These are phyloP conservation scores for Exophiala spinifera DNA, from an alignment of 2,329 filamentous ascomycete species.

Conservation along the genomic window DNA sequence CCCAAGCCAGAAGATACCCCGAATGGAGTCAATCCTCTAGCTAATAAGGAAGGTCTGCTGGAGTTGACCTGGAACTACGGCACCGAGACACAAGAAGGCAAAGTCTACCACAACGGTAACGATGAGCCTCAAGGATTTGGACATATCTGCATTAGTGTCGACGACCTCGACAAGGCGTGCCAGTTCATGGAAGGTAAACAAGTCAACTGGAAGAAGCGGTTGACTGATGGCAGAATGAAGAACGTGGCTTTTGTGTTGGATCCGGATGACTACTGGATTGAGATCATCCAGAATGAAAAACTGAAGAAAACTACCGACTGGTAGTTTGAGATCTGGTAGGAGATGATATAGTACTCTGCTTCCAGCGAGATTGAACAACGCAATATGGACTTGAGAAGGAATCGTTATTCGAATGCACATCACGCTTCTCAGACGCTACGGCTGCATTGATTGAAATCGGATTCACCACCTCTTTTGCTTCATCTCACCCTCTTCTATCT, in stretches of 20 bases:
- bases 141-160: conserved; percentile 84
- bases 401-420: too few relatives aligned
- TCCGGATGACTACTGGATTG: conserved; percentile 69
- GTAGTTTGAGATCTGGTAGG: conserved; percentile 21
- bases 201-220: conserved; percentile 89
- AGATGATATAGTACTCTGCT: too few relatives aligned
- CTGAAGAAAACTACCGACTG: conserved; percentile 44
- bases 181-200: conserved; percentile 76
- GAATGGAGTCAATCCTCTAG: conserved; percentile 57
- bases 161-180: conserved; percentile 85
- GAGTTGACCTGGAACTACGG: conserved; percentile 84
- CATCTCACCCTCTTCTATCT: too few relatives aligned
- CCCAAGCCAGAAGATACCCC: conserved; percentile 50
- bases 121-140: conserved; percentile 88
- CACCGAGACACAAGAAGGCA: conserved; percentile 70
- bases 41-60: conserved; percentile 75
- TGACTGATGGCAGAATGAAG: conserved; percentile 89
- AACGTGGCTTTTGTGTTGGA: conserved; percentile 89
- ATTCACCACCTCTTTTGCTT: too few relatives aligned
- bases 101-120: conserved; percentile 93
- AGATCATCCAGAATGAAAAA: conserved; percentile 59
- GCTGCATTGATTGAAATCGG: too few relatives aligned
- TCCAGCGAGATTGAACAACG: too few relatives aligned
- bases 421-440: too few relatives aligned
- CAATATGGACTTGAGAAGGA: too few relatives aligned